These are phyloP conservation scores for Hypoxylon crocopeplum DNA, from an alignment of 495 filamentous ascomycete genomes.

Conservation along the genomic window DNA sequence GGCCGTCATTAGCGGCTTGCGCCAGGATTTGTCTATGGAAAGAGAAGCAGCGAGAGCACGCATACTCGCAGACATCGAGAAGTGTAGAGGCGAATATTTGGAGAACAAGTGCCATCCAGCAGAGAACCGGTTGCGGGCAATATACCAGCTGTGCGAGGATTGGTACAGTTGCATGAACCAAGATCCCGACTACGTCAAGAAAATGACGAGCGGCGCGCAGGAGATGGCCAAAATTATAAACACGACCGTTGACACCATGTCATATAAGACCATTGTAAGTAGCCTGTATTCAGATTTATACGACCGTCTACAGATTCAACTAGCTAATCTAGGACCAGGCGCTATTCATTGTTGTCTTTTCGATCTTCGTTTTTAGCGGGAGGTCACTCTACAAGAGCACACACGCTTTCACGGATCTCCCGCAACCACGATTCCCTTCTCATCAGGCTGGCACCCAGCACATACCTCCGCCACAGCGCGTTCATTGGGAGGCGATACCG, in stretches of 20 bases:
- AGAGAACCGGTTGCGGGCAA: constrained; percentile 68
- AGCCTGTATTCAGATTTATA: constrained; percentile 58
- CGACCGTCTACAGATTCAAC: constrained; percentile 72
- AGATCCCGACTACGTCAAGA: constrained; percentile 49
- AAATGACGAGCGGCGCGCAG: constrained; percentile 49
- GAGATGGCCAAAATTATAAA: constrained; percentile 56
- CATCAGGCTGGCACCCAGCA: constrained; percentile 42
- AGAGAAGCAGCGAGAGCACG: constrained; percentile 66
- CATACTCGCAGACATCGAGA: constrained; percentile 73
- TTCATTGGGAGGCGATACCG: constrained; percentile 52
- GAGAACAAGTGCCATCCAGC: constrained; percentile 73
- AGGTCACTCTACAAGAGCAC: constrained; percentile 39
- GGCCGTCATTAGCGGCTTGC: constrained; percentile 72
- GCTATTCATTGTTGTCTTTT: constrained; percentile 61
- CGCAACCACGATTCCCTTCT: constrained; percentile 38
- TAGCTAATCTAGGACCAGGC: constrained; percentile 73
- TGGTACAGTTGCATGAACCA: constrained; percentile 89
- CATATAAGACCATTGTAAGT: constrained; percentile 70
- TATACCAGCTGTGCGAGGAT: constrained; percentile 72
- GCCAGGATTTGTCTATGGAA: constrained; percentile 75
- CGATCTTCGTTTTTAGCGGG: constrained; percentile 60
- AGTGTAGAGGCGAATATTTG: constrained; percentile 71
- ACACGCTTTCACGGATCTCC: constrained; percentile 34
- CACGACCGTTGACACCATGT: constrained; percentile 54
- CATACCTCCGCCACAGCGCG: constrained; percentile 39